Base-by-base conservation (phyloP, 1,139 yeast genomes). In the Lodderomyces theae region DNA sequence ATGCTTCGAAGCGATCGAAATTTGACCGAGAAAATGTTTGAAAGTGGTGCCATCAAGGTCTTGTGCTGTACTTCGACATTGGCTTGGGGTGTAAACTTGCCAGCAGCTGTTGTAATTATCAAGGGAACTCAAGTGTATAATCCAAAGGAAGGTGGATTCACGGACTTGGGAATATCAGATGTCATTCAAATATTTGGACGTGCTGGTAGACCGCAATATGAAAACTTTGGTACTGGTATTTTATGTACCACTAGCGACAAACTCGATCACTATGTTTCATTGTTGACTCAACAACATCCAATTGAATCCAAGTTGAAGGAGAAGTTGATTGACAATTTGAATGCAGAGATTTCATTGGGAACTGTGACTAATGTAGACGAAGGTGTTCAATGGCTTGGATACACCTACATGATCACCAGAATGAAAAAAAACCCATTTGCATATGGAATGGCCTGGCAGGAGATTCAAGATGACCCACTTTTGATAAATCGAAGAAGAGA, bases 1-100 rank as follows among this genome's bases (percentile, higher is more conserved):
- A 85, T 94, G 95, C 68, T 88, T 33, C 73, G 98, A 48, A 70
- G 92, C 0, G 99, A 94, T 56, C 77, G 99, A 56, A 92, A 90
- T 53, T 61, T 89, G 46, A 84, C 95, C 0, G 98, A 94, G 56
- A 84, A 81, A 56, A 78, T 92, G 82, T 94, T 94, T 58, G 74
- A 82, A 40, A 71, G 73, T 25, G 98, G 98, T 28, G 86, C 92
- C 1, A 82, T 92, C 45, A 87, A 85, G 49, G 97, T 94, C 0
- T 69, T 94, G 13, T 86, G 96, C 52, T 89, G 97, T 72, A 94
- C 99, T 1, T 96, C 98, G 0, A 94, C 99, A 0, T 76, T 94
- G 44, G 99, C 99, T 0, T 94, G 99, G 99, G 99, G 99, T 76
- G 97, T 94, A 12, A 94, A 94, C 57, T 70, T 94, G 46, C 98